Base-by-base conservation (phyloP, 2,329 filamentous ascomycete genomes). In the Penicillium verrucosum region DNA sequence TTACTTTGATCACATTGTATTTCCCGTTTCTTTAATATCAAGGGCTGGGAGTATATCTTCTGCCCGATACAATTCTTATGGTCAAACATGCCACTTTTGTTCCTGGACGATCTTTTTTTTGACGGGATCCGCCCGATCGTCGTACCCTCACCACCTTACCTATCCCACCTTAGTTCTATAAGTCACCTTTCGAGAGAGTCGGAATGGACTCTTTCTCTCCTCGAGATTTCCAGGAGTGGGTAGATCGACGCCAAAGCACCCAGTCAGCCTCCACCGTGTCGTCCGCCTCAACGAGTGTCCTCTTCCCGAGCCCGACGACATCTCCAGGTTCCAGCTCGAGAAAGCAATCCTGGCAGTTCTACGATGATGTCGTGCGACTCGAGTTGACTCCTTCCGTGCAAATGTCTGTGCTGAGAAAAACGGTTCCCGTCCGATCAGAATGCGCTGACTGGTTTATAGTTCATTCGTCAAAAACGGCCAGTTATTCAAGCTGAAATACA, bases 401-500 rank as follows among this genome's bases (percentile, higher is more conserved):
- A 4, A 66, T 75, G 72, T 74, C 60, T 7, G 71, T 63, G 10
- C 21, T 11, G 8, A 46, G 8, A 21, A n/a, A 32, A 5, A 32
- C 2, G n/a, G 21, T 5, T 30, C 16, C 6, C 5, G 52, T n/a
- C 5, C 6, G 29, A 12, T 3, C 11, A 16, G 36, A 29, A 16
- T 11, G 18, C 9, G 21, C 54, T 62, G 45, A 60, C 23, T n/a
- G 10, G 21, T 30, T 14, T 21, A 8, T 40, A 76, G 74, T 48
- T 74, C 74, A 1, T 77, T 77, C 51, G 64, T 73, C 21, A 73
- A 73, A 44, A 71, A 69, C 41, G 69, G 65, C 21, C 71, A 73
- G 49, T 54, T 75, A 5, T 77, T 77, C 65, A 75, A 74, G 54
- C 54, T 77, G 29, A 72, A 68, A 49, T 77, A 75, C 51, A 67